Evolutionary conservation across 169 alveolate genomes (phyloP).

Genomic region (Pseudocohnilembus persalinus): DNA sequence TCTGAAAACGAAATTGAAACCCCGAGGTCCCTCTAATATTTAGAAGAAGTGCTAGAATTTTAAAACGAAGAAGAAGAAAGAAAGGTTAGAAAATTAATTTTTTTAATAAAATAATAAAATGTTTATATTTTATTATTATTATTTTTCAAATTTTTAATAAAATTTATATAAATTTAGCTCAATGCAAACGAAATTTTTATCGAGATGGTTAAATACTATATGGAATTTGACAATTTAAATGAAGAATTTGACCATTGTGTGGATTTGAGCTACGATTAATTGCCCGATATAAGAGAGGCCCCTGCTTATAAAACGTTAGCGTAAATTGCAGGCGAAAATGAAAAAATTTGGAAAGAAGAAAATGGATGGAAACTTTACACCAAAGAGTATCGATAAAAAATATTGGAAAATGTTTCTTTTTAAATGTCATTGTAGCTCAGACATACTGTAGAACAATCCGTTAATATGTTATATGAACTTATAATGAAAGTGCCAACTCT

Average conservation of each 20-base stretch:
- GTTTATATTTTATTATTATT: too few relatives aligned
- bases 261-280: slow-evolving; percentile 52
- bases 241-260: slow-evolving; percentile 48
- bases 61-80: too few relatives aligned
- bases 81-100: too few relatives aligned
- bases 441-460: slow-evolving; percentile 49
- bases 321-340: slow-evolving; percentile 48
- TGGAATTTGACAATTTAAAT: slow-evolving; percentile 16
- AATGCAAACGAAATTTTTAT: neutral
- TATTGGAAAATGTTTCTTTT: slow-evolving; percentile 54
- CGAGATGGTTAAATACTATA: neutral
- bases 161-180: too few relatives aligned
- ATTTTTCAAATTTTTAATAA: too few relatives aligned
- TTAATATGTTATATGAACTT: slow-evolving; percentile 35
- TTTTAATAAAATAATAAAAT: too few relatives aligned
- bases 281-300: slow-evolving; percentile 74
- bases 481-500: slow-evolving; percentile 40
- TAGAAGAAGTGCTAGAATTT: too few relatives aligned
- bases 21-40: too few relatives aligned
- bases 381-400: slow-evolving; percentile 53
- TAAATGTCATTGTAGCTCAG: slow-evolving; percentile 54
- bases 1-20: too few relatives aligned
- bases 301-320: slow-evolving; percentile 75
- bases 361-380: slow-evolving; percentile 26
- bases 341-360: slow-evolving; percentile 24